Conservation (phyloP, 2,329 filamentous ascomycete species). For the Paecilomyces niveus region DNA sequence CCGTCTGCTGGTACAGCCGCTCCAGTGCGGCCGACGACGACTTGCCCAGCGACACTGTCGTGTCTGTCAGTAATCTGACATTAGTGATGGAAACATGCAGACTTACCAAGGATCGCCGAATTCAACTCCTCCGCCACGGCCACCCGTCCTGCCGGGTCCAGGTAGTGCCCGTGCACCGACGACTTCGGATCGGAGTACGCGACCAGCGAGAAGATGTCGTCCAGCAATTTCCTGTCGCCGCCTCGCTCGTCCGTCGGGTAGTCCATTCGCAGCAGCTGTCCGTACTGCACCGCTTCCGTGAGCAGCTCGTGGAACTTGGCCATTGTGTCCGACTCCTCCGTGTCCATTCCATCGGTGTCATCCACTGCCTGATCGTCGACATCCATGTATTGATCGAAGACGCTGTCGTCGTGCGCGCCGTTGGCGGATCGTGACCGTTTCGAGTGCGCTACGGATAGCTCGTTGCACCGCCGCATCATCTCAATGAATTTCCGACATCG, state of each 20-base stretch:
- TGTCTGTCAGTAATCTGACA: slow-evolving; percentile 9
- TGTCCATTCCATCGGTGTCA: slow-evolving; percentile 48
- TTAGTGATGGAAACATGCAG: slow-evolving; percentile 7
- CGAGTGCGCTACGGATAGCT: slow-evolving; percentile 41
- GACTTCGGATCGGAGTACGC: slow-evolving; percentile 77
- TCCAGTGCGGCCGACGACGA: slow-evolving; percentile 81
- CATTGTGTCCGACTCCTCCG: slow-evolving; percentile 39
- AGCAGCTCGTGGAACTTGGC: slow-evolving; percentile 49
- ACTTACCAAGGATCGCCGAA: slow-evolving; percentile 79
- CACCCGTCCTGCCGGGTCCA: slow-evolving; percentile 68
- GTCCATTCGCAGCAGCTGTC: slow-evolving; percentile 68
- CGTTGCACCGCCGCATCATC: slow-evolving; percentile 72
- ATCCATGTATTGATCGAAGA: slow-evolving; percentile 51
- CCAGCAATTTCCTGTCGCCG: slow-evolving; percentile 65
- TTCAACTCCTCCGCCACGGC: slow-evolving; percentile 90
- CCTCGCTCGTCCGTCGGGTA: slow-evolving; percentile 64
- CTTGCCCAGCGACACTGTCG: slow-evolving; percentile 76
- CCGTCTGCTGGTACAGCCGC: slow-evolving; percentile 77
- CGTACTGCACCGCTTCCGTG: slow-evolving; percentile 67
- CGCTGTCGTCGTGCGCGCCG: slow-evolving; percentile 34
- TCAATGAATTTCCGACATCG: slow-evolving; percentile 91
- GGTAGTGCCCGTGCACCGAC: slow-evolving; percentile 67
- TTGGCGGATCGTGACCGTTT: slow-evolving; percentile 34
- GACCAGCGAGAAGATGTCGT: slow-evolving; percentile 80
- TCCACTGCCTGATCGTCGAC: slow-evolving; percentile 44